Conservation (phyloP, 2,329 filamentous ascomycete genomes). For the Magnaporthales sp. region DNA sequence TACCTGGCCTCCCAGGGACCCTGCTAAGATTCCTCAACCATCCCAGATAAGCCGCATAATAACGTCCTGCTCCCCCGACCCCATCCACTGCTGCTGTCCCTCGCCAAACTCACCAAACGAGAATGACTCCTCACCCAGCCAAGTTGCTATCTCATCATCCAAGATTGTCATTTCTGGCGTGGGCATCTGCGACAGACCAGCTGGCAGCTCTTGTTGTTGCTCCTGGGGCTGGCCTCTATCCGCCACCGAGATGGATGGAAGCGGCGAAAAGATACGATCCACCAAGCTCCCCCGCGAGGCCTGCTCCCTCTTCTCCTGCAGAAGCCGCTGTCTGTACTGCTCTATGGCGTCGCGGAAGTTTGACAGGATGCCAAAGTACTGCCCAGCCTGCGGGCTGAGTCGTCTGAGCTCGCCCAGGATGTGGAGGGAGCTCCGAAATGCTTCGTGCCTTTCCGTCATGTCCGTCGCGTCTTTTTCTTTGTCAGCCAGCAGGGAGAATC, state of each 20-base stretch:
- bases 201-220: neutral
- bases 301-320: neutral
- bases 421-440: constrained; percentile 9
- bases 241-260: neutral
- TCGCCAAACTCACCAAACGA: neutral
- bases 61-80: neutral
- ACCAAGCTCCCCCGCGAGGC: neutral
- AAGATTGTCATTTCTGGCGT: neutral
- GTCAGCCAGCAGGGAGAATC: neutral
- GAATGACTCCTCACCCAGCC: neutral
- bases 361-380: constrained; percentile 12
- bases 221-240: neutral
- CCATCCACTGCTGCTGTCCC: neutral
- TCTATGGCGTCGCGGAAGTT: constrained; percentile 12
- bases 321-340: constrained; percentile 6
- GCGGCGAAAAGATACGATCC: neutral
- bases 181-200: neutral
- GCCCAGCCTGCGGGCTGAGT: constrained; percentile 11
- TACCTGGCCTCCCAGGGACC: no score
- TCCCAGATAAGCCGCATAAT: neutral
- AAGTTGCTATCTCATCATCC: neutral
- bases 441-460: constrained; percentile 10
- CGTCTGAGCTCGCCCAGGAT: neutral
- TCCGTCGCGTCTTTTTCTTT: constrained; percentile 10
- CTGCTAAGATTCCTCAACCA: no score